phyloP scores from a whole-genome alignment of 805 yeast genomes.

The Yamadazyma akitaensis region DNA sequence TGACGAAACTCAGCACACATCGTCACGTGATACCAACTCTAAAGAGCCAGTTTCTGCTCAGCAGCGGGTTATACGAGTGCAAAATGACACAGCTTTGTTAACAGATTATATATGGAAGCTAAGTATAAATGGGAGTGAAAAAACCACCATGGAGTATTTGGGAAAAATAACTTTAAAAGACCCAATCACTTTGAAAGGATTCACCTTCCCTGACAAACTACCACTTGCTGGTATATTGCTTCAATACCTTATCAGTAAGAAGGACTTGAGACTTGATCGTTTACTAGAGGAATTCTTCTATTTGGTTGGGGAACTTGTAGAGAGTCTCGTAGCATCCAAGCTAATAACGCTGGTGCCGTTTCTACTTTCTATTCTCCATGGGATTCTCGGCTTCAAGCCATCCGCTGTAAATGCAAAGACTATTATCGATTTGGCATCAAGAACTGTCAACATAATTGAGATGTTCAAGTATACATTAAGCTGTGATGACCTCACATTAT shows the following conservation, averaged over 20 bases:
- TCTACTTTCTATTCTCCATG: slow-evolving; percentile 54
- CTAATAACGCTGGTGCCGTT: slow-evolving; percentile 46
- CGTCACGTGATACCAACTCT: background rate
- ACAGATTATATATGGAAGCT: slow-evolving; percentile 35
- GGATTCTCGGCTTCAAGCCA: slow-evolving; percentile 56
- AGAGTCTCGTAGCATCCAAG: slow-evolving; percentile 22
- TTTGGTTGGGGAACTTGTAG: slow-evolving; percentile 23
- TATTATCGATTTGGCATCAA: slow-evolving; percentile 16
- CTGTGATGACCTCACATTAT: slow-evolving; percentile 19
- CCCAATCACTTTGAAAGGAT: slow-evolving; percentile 16
- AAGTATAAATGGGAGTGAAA: slow-evolving; percentile 33
- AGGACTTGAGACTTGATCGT: slow-evolving; percentile 48
- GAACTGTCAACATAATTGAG: slow-evolving; percentile 17
- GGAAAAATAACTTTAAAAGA: slow-evolving; percentile 29
- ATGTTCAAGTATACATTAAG: slow-evolving; percentile 13
- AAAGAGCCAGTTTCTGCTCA: background rate
- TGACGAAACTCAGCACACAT: background rate
- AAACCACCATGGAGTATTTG: slow-evolving; percentile 30
- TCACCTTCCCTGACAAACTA: slow-evolving; percentile 22
- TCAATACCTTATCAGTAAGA: slow-evolving; percentile 41
- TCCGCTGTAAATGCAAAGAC: slow-evolving; percentile 49
- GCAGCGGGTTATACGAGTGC: slow-evolving; percentile 22
- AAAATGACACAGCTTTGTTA: slow-evolving; percentile 32
- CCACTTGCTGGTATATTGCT: slow-evolving; percentile 37
- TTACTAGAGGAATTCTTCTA: slow-evolving; percentile 40